A percentile compares a stretch with the other conserved stretches of the same genome.
These are phyloP conservation scores for Nissolia schottii DNA, from an alignment of 306 rosid species.

Conservation along the genomic window DNA sequence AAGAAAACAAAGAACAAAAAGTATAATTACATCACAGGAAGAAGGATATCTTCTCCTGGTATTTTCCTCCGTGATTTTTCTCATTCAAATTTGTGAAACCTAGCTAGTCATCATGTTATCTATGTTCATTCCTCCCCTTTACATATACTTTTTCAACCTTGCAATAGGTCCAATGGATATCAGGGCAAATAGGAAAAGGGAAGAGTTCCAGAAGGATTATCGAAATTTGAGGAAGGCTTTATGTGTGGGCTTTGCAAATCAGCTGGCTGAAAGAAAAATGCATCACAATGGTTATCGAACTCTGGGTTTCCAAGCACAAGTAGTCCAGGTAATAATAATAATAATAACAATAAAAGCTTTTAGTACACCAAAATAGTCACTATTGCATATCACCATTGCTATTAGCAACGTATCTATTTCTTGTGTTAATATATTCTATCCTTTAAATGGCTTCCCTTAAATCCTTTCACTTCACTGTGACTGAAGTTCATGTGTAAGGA, in stretches of 20 bases:
- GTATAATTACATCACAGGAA: background rate
- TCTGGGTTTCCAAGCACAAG: slow-evolving; percentile 80
- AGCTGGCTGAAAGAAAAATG: slow-evolving; percentile 94
- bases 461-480: background rate
- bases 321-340: slow-evolving; percentile 67
- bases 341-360: slow-evolving; percentile 2
- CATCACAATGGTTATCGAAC: slow-evolving; percentile 96
- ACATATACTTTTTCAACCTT: slow-evolving; percentile 6
- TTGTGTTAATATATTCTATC: slow-evolving; percentile 8
- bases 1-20: background rate
- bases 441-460: slow-evolving; percentile 15
- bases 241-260: slow-evolving; percentile 91
- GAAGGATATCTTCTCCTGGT: background rate
- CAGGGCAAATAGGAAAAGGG: slow-evolving; percentile 42
- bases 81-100: slow-evolving; percentile 6
- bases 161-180: slow-evolving; percentile 61
- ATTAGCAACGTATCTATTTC: background rate
- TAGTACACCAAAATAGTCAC: background rate
- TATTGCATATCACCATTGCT: slow-evolving; percentile 9
- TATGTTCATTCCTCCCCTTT: background rate
- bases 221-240: slow-evolving; percentile 78
- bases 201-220: slow-evolving; percentile 48
- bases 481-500: slow-evolving; percentile 7
- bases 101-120: background rate
- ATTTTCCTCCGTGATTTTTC: background rate